Conservation (phyloP, 1,139 yeast species). For the Geotrichum phurueaensis region DNA sequence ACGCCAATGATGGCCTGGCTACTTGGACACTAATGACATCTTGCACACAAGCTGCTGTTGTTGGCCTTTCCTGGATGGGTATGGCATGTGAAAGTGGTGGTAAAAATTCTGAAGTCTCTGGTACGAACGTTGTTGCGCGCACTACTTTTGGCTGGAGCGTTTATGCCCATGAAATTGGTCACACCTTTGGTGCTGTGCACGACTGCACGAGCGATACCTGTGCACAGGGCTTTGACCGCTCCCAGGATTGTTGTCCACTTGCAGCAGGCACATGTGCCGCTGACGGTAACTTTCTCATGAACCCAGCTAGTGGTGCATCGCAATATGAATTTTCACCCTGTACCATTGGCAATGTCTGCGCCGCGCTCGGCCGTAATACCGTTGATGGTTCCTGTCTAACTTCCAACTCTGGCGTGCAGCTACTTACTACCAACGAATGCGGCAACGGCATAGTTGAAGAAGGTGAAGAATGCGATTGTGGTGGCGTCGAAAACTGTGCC, state of each 20-base stretch:
- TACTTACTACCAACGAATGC: conserved; percentile 35
- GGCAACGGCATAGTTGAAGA: conserved; percentile 41
- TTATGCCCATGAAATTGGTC: conserved; percentile 40
- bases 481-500: conserved; percentile 33
- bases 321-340: conserved; percentile 35
- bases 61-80: conserved; percentile 41
- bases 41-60: conserved; percentile 35
- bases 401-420: conserved; percentile 32
- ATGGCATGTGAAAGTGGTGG: conserved; percentile 30
- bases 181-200: conserved; percentile 41
- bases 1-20: conserved; percentile 33
- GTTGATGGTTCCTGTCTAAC: conserved; percentile 35
- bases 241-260: conserved; percentile 37
- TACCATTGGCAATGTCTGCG: conserved; percentile 37
- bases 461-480: conserved; percentile 41
- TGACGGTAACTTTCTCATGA: conserved; percentile 36
- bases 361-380: conserved; percentile 30
- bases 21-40: conserved; percentile 38
- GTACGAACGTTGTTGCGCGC: conserved; percentile 36
- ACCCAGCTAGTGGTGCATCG: conserved; percentile 33
- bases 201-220: conserved; percentile 39
- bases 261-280: conserved; percentile 32
- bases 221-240: conserved; percentile 25
- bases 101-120: conserved; percentile 28
- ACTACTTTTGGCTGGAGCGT: conserved; percentile 37